phyloP scores from a whole-genome alignment of 768 basidiomycete species.

The Leccinum variicolor region DNA sequence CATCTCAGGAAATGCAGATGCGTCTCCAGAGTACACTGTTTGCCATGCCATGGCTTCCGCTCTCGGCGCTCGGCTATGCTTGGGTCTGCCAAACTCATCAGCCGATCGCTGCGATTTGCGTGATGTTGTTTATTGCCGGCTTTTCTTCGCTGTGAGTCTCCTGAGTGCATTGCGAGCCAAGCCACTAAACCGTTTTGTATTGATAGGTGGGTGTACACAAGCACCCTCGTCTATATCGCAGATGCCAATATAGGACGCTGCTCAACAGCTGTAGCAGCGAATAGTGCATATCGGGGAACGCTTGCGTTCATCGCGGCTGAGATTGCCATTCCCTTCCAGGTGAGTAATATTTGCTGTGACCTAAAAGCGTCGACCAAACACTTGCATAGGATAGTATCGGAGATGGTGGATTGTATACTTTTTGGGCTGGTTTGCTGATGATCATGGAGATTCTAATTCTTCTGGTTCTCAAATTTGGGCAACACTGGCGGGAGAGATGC shows the following conservation, averaged over 20 bases:
- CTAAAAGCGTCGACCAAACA: background rate
- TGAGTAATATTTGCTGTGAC: background rate
- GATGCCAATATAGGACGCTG: conserved; percentile 84
- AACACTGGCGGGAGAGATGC: conserved; percentile 52
- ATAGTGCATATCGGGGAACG: conserved; percentile 71
- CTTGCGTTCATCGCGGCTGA: conserved; percentile 70
- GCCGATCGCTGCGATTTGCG: conserved; percentile 65
- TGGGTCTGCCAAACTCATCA: conserved; percentile 69
- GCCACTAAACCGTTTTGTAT: background rate
- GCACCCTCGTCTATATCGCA: conserved; percentile 79
- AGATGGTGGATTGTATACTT: conserved; percentile 29
- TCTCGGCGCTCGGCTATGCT: conserved; percentile 62
- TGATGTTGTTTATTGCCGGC: conserved; percentile 68
- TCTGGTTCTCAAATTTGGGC: conserved; percentile 57
- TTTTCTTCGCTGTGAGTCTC: conserved; percentile 46
- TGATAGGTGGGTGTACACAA: conserved; percentile 54
- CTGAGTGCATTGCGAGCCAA: background rate
- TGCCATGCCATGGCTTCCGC: conserved; percentile 53
- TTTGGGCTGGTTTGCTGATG: conserved; percentile 52
- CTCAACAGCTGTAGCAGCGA: conserved; percentile 70
- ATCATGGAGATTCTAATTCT: conserved; percentile 52
- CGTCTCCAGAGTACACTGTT: conserved; percentile 61
- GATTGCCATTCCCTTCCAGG: conserved; percentile 73
- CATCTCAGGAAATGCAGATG: conserved; percentile 44
- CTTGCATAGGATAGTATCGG: conserved; percentile 19